Conservation (phyloP, 2,329 filamentous ascomycete species). For the Simplicillium aogashimaense region DNA sequence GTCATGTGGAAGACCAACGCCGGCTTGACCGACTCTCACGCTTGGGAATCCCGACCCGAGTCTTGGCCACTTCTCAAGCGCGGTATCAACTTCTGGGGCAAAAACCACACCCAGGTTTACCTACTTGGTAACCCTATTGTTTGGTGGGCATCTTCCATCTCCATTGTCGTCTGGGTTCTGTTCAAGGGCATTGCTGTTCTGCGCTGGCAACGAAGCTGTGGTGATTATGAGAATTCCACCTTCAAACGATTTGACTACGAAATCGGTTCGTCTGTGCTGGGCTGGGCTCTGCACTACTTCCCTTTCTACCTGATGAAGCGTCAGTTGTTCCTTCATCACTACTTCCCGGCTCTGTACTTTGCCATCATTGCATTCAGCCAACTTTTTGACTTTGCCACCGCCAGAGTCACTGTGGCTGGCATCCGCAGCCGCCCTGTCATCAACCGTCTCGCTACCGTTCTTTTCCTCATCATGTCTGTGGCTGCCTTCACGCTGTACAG, state of each 20-base stretch:
- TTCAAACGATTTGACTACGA: slow-evolving; percentile 99
- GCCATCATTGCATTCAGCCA: slow-evolving; percentile 84
- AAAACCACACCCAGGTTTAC: slow-evolving; percentile 89
- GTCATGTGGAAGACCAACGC: slow-evolving; percentile 99
- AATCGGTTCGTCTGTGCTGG: slow-evolving; percentile 79
- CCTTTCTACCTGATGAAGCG: slow-evolving; percentile 98
- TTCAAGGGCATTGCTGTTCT: slow-evolving; percentile 86
- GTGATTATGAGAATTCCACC: slow-evolving; percentile 69
- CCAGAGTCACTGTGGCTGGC: slow-evolving; percentile 59
- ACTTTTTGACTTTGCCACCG: slow-evolving; percentile 74
- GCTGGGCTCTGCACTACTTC: slow-evolving; percentile 98
- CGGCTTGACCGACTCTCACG: slow-evolving; percentile 89
- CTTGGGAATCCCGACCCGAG: slow-evolving; percentile 91
- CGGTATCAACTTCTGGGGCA: slow-evolving; percentile 99
- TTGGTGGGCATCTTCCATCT: slow-evolving; percentile 82
- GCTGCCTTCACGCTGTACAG: slow-evolving; percentile 76
- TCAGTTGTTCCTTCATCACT: slow-evolving; percentile 96
- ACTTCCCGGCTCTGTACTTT: slow-evolving; percentile 95
- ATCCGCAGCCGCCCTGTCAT: slow-evolving; percentile 57
- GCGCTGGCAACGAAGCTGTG: slow-evolving; percentile 88
- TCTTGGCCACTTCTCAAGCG: slow-evolving; percentile 89
- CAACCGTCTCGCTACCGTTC: slow-evolving; percentile 62
- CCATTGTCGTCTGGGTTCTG: slow-evolving; percentile 64
- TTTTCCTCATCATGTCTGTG: slow-evolving; percentile 65
- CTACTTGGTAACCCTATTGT: slow-evolving; percentile 90